Evolutionary conservation across 2,329 filamentous ascomycete species (phyloP).

Genomic region (Sclerotinia trifoliorum): DNA sequence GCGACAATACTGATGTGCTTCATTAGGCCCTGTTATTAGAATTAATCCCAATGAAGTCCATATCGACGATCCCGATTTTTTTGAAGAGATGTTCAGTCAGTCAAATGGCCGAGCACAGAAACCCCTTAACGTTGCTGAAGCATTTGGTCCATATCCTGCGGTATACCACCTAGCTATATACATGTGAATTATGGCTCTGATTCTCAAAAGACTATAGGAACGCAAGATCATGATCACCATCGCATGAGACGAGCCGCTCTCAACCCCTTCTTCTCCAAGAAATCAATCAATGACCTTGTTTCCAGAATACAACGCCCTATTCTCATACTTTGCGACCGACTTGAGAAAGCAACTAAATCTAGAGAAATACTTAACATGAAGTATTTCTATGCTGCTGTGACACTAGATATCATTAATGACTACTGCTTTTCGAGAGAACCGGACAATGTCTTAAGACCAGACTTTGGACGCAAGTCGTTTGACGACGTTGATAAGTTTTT

Average conservation of each 20-base stretch:
- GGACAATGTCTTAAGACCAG: neutral
- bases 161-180: neutral
- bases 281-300: slow-evolving; percentile 1
- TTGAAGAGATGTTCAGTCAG: slow-evolving; percentile 19
- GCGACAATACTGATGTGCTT: neutral
- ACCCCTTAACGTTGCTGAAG: slow-evolving; percentile 1
- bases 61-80: slow-evolving; percentile 26
- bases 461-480: slow-evolving; percentile 14
- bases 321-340: slow-evolving; percentile 2
- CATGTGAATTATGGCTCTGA: neutral
- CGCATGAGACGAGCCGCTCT: slow-evolving; percentile 25
- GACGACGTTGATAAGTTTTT: slow-evolving; percentile 1
- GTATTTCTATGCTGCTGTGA: slow-evolving; percentile 14
- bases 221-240: slow-evolving; percentile 25
- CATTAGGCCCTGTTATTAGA: slow-evolving; percentile 23
- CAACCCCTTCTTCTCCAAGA: slow-evolving; percentile 29
- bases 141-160: slow-evolving; percentile 14
- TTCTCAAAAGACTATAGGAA: slow-evolving; percentile 16
- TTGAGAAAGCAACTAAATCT: slow-evolving; percentile 1
- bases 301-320: slow-evolving; percentile 3
- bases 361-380: neutral
- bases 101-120: slow-evolving; percentile 10
- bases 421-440: slow-evolving; percentile 24
- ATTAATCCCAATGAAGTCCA: slow-evolving; percentile 26
- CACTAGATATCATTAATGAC: slow-evolving; percentile 15